phyloP scores from a whole-genome alignment of 352 stramenopile genomes.

The Globisporangium recalcitrans region DNA sequence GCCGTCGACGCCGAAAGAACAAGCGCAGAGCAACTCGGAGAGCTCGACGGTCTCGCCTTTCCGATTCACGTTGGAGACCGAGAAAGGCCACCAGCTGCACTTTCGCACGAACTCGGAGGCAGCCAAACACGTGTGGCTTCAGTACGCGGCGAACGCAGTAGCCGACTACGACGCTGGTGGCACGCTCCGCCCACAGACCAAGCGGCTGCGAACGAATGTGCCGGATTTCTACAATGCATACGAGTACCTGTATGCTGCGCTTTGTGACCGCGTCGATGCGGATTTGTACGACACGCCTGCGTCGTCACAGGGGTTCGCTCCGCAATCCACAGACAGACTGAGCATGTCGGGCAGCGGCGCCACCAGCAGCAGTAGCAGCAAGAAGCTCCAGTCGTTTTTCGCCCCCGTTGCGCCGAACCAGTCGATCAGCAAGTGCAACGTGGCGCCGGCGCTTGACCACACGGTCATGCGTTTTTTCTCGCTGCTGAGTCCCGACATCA shows the following conservation, averaged over 20 bases:
- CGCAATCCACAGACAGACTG: neutral
- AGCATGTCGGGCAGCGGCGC: constrained; percentile 2
- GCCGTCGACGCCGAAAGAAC: constrained; percentile 4
- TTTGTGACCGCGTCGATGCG: constrained; percentile 48
- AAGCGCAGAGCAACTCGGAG: neutral
- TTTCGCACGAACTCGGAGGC: constrained; percentile 83
- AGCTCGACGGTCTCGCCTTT: constrained; percentile 37
- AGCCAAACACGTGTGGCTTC: constrained; percentile 77
- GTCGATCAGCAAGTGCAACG: constrained; percentile 41
- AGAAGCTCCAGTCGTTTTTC: constrained; percentile 46
- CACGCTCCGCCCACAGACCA: constrained; percentile 22
- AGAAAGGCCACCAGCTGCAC: constrained; percentile 82
- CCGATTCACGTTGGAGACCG: constrained; percentile 75
- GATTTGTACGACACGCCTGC: constrained; percentile 23
- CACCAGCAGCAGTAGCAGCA: constrained; percentile 22
- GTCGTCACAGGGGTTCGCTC: neutral
- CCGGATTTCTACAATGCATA: constrained; percentile 75
- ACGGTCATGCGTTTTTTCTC: constrained; percentile 72
- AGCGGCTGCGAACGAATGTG: constrained; percentile 41
- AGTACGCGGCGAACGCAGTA: constrained; percentile 63
- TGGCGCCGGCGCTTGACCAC: constrained; percentile 51
- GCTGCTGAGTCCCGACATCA: constrained; percentile 68
- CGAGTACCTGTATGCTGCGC: constrained; percentile 60
- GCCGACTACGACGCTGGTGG: constrained; percentile 41
- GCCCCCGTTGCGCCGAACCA: constrained; percentile 47